Percentiles rank a stretch among this genome's conserved stretches.
phyloP scores from a whole-genome alignment of 768 basidiomycete species.

The Leccinum subgranulosum region DNA sequence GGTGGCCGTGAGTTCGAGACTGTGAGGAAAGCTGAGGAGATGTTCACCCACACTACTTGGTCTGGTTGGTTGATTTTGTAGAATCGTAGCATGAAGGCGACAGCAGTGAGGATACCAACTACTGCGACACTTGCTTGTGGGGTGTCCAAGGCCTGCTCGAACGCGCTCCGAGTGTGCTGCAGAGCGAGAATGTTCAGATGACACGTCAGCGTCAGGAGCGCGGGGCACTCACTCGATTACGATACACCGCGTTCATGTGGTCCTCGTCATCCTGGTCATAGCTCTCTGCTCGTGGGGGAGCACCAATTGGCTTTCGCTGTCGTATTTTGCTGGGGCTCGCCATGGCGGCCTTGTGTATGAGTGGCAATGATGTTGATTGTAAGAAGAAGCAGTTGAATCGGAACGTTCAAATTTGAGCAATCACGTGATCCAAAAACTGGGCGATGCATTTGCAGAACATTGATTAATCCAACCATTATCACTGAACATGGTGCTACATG shows the following conservation, averaged over 20 bases:
- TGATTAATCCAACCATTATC: background rate
- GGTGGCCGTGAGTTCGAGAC: conserved; percentile 7
- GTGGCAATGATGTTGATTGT: conserved; percentile 2
- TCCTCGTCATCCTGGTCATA: conserved; percentile 48
- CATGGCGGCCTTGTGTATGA: conserved; percentile 20
- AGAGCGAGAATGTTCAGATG: conserved; percentile 19
- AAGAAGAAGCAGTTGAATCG: background rate
- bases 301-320: conserved; percentile 22
- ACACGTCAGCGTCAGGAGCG: conserved; percentile 8
- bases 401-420: background rate
- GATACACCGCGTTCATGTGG: conserved; percentile 47
- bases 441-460: background rate
- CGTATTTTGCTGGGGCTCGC: conserved; percentile 33
- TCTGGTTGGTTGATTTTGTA: conserved; percentile 94
- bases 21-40: background rate
- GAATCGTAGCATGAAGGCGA: conserved; percentile 84
- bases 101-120: conserved; percentile 61
- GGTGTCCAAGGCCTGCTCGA: conserved; percentile 64
- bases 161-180: conserved; percentile 55
- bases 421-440: conserved; percentile 21
- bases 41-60: conserved; percentile 79
- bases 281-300: conserved; percentile 19
- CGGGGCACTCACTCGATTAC: conserved; percentile 41
- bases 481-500: background rate
- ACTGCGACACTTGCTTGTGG: conserved; percentile 58